Percentiles rank a stretch among this genome's conserved stretches.
Conservation (phyloP, 2,329 filamentous ascomycete species). For the Trichoderma sp. region DNA sequence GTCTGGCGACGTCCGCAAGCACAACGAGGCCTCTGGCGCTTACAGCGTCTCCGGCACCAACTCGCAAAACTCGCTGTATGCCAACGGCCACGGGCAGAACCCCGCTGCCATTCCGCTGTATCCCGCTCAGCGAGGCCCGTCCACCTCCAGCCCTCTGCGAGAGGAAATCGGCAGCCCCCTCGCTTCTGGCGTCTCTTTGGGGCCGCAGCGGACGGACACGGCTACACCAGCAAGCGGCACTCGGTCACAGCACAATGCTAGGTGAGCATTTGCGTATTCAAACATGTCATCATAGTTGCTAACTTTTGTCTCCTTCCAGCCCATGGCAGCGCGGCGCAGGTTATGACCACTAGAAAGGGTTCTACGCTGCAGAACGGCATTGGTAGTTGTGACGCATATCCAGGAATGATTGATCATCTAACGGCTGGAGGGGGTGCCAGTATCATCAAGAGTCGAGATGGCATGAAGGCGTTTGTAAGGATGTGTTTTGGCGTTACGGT, state of each 20-base stretch:
- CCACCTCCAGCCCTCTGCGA: slow-evolving; percentile 40
- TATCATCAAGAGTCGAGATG: background rate
- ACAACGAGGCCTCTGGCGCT: slow-evolving; percentile 35
- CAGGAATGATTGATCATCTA: background rate
- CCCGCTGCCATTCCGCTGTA: slow-evolving; percentile 50
- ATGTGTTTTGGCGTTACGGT: slow-evolving; percentile 23
- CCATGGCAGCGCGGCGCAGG: slow-evolving; percentile 52
- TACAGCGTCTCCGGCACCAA: slow-evolving; percentile 32
- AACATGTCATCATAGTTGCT: background rate
- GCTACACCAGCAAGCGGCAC: slow-evolving; percentile 41
- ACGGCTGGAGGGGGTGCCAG: background rate
- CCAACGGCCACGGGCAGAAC: slow-evolving; percentile 40
- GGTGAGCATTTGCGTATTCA: slow-evolving; percentile 35
- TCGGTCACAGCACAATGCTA: slow-evolving; percentile 45
- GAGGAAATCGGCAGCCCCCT: slow-evolving; percentile 42
- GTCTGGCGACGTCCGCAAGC: slow-evolving; percentile 44
- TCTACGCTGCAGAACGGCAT: background rate
- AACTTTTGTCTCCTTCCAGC: slow-evolving; percentile 34
- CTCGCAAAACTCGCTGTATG: slow-evolving; percentile 40
- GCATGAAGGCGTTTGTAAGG: slow-evolving; percentile 20
- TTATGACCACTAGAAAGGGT: slow-evolving; percentile 42
- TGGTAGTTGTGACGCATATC: background rate
- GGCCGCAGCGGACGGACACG: slow-evolving; percentile 40
- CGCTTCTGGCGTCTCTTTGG: slow-evolving; percentile 29
- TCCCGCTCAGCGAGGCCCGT: slow-evolving; percentile 42